Evolutionary conservation across 2,329 filamentous ascomycete genomes (phyloP), one percentile per base, ranked within the genome.

Genomic region (Ustulina deusta): DNA sequence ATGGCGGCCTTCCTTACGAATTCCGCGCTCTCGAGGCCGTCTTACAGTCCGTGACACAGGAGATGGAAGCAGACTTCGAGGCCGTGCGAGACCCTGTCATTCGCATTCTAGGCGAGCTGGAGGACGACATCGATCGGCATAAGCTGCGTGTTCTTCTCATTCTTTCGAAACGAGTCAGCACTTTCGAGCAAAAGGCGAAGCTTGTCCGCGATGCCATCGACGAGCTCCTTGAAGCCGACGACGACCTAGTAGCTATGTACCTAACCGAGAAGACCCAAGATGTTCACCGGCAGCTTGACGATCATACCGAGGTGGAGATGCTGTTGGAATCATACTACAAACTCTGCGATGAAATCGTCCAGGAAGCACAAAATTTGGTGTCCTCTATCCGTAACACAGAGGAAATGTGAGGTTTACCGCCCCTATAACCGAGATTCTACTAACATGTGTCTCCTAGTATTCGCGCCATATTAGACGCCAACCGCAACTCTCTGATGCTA

Each of bases 301-400:
- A 97, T 75, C 95, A 98, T 76, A 96, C 95, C 29, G 96, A 99
- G 80, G 92, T 99, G 6, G 96, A 99, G 82, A 94, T 99, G 90
- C 85, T 99, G 56, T 84, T 99, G 4, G 96, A 99, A 79, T 97
- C 94, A 2, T 99, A 99, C 79, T 93, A 98, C 80, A 98, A 98
- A 80, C 91, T 99, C 48, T 95, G 94, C 73, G 96, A 99, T 78
- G 96, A 99, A 83, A 97, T 98, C 74, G 95, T 97, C 9, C 95
- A 99, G 80, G 93, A 97, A 70, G 93, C 94, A 17, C 92, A 93
- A 69, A 98, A 97, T 80, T 81, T 98, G 72, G 94, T 98, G 63
- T 95, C 92, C 10, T 94, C 93, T 72, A 99, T 99, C 78, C 89
- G 96, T 74, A 99, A 98, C 81, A 99, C 96, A 0, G 96, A 99